Evolutionary conservation across 305 asterid species (phyloP).

Genomic region (Rubia balearica): DNA sequence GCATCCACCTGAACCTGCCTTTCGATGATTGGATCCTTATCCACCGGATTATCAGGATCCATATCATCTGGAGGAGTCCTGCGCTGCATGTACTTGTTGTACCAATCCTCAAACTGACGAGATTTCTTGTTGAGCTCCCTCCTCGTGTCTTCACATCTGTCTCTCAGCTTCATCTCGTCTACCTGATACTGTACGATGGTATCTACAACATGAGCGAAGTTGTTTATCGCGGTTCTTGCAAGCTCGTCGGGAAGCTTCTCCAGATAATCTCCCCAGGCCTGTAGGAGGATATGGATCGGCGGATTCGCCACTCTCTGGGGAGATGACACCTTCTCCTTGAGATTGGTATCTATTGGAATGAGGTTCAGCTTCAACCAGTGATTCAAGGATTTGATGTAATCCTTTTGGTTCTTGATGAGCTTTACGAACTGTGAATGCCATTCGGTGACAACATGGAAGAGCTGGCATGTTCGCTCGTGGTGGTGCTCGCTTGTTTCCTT

Average conservation of each 20-base stretch:
- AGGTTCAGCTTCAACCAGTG: conserved; percentile 77
- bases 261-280: conserved; percentile 61
- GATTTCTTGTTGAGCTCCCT: conserved; percentile 59
- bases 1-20: conserved; percentile 49
- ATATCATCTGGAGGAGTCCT: conserved; percentile 56
- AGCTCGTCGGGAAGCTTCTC: conserved; percentile 81
- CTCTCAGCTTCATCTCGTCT: conserved; percentile 73
- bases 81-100: conserved; percentile 57
- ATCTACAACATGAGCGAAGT: conserved; percentile 62
- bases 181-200: conserved; percentile 63
- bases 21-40: conserved; percentile 40
- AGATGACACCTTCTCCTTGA: conserved; percentile 78
- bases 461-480: conserved; percentile 70
- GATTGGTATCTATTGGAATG: conserved; percentile 78
- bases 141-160: conserved; percentile 56
- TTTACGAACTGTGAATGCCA: conserved; percentile 71
- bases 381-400: conserved; percentile 62
- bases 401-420: conserved; percentile 61
- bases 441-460: conserved; percentile 72
- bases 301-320: conserved; percentile 70
- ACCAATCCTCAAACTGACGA: conserved; percentile 73
- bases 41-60: conserved; percentile 51
- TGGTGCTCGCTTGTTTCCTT: conserved; percentile 88
- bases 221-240: conserved; percentile 59
- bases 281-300: conserved; percentile 54